Evolutionary conservation across 2,329 filamentous ascomycete species (phyloP), one percentile per base, ranked within the genome.

Genomic region (Microsporum audouinii): DNA sequence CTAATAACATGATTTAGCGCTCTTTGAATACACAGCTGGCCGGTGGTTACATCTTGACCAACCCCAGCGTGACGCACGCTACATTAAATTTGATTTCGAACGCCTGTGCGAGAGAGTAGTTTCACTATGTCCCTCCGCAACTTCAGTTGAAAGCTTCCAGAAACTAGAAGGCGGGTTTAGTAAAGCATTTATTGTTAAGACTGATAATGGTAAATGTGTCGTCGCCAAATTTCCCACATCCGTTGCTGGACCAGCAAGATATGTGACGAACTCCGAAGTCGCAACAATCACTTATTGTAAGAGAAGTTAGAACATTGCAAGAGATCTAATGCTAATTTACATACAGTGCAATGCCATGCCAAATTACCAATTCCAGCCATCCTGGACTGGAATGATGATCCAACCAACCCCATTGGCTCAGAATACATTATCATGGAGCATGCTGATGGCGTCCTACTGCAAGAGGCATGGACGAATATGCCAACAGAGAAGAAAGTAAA

Each of bases 111-210:
- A 67, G 43, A 73, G 64, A 58, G 69, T 73, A 12, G 61, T 78
- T 39, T 68, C 70, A 47, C 64, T 75, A 36, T 75, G 70, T 63
- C 72, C 72, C 41, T 71, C 68, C 39, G 73, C 75, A 43, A 67
- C 38, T 7, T 65, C 64, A 6, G 69, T 79, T 45, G 62, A 61
- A 59, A 67, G 61, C n/a, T 78, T 67, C 61, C 68, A 73, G 57
- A 79, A 79, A 66, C 69, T 72, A 53, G 77, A 79, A 69, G 75
- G 77, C 4, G 71, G 73, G 1, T 78, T 73, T 63, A 79, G 78
- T 61, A 67, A 74, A 65, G 74, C 74, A 33, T 78, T 79, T 58
- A 69, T 77, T 39, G 73, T 79, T 59, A 69, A 68, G n/a, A 69
- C 74, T 47, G 66, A 79, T 57, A 72, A 75, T 66, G 71, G 61